phyloP scores from a whole-genome alignment of 2,329 filamentous ascomycete species.

The Colletotrichum australisinense region DNA sequence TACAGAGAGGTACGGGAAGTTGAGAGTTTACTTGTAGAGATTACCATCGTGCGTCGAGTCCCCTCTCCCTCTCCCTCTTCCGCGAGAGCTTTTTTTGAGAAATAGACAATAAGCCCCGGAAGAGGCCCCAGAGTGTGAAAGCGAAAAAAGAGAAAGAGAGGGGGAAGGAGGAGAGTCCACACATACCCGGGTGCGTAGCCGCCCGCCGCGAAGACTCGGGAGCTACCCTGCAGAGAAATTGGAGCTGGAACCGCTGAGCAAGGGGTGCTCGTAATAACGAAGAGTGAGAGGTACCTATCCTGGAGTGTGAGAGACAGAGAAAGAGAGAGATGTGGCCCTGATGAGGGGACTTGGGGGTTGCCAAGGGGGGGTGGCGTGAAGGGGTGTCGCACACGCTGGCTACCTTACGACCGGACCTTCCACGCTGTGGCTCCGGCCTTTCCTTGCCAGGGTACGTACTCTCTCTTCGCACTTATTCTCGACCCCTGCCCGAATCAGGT shows the following conservation, averaged over 20 bases:
- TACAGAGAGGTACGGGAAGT: neutral
- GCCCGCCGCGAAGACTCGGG: constrained; percentile 25
- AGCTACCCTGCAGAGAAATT: constrained; percentile 27
- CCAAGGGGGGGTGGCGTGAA: neutral
- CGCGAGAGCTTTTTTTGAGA: neutral
- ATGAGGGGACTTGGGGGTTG: neutral
- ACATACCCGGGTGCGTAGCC: constrained; percentile 29
- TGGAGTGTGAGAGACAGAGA: too few relatives aligned
- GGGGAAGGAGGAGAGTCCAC: neutral
- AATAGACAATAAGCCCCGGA: neutral
- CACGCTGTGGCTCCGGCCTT: neutral
- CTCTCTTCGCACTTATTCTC: neutral
- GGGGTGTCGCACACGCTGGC: neutral
- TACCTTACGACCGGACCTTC: neutral
- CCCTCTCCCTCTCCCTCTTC: neutral
- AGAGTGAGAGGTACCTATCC: constrained; percentile 5
- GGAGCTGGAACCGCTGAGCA: neutral
- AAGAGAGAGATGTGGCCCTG: neutral
- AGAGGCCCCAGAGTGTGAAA: neutral
- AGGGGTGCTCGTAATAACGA: constrained; percentile 19
- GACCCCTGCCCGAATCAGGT: neutral
- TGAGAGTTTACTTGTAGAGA: neutral
- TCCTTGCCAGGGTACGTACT: neutral
- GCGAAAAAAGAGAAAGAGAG: neutral
- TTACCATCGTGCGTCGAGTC: neutral